Base-by-base conservation (phyloP, 768 basidiomycete genomes). In the Cyclocybe aegerita region DNA sequence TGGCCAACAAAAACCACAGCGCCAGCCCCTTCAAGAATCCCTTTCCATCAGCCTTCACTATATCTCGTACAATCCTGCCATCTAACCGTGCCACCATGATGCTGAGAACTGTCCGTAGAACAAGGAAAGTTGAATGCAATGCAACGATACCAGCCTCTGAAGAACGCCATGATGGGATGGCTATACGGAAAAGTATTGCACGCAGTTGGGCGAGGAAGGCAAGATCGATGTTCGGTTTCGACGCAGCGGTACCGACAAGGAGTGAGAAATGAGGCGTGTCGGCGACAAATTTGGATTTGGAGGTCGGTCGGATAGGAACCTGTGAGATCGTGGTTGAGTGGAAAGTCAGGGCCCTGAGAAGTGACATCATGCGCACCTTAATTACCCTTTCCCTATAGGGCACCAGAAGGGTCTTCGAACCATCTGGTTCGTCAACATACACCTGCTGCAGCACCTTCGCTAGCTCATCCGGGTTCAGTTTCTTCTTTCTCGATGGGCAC, bases 21-120 rank as follows among this genome's bases (percentile, higher is more conserved):
- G 74, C 87, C 1, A 98, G 69, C 1, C 94, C 95, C 46, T 73
- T 79, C 12, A 92, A 57, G 64, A 98, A 98, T 0, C 92, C 93
- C 44, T 77, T 77, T 0, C 84, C 89, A 61, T 98, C 84, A 0
- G 93, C 94, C 40, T 84, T 90, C 38, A 93, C 94, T 52, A 98
- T 70, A 66, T 94, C 89, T 44, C 90, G 71, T 3, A 96, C 96
- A 56, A 98, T 89, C 46, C 84, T 72, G 9, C 96, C 96, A 61
- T 98, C 96, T 2, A 98, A 73, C 43, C 82, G 77, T 1, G 96
- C 96, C 0, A 96, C 95, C 5, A 82, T 81, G 4, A 98, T 82
- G 58, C 91, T 94, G 15, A 98, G 76, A 2, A 95, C 80, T 0
- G 96, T 97, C 35, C 96, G 72, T 17, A 90, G 68, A 2, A 98